phyloP scores from a whole-genome alignment of 2,329 filamentous ascomycete species.

The Plenodomus tracheiphilus region DNA sequence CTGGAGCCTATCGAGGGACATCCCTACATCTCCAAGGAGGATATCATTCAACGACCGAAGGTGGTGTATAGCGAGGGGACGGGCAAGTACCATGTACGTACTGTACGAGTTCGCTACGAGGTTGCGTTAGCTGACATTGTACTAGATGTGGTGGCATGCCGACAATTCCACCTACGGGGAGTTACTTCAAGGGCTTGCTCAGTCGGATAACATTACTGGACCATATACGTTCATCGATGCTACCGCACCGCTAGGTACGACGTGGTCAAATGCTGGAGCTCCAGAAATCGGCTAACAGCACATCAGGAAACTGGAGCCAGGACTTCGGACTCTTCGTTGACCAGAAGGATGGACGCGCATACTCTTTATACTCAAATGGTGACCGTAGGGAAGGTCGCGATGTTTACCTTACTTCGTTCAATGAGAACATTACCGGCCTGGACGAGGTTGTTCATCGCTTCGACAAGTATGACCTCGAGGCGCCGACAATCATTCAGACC shows the following conservation, averaged over 20 bases:
- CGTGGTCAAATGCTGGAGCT: background rate
- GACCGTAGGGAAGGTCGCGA: slow-evolving; percentile 60
- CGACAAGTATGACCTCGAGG: slow-evolving; percentile 63
- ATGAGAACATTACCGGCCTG: slow-evolving; percentile 56
- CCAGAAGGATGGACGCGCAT: slow-evolving; percentile 59
- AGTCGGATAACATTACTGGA: slow-evolving; percentile 56
- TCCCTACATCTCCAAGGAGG: slow-evolving; percentile 57
- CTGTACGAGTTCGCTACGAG: background rate
- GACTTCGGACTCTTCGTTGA: slow-evolving; percentile 66
- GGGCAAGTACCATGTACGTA: slow-evolving; percentile 59
- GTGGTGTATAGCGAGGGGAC: slow-evolving; percentile 61
- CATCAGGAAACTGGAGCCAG: slow-evolving; percentile 60
- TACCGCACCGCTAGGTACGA: slow-evolving; percentile 53
- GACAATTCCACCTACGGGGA: slow-evolving; percentile 61
- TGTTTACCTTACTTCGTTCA: slow-evolving; percentile 60
- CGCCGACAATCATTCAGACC: slow-evolving; percentile 63
- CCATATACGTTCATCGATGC: slow-evolving; percentile 61
- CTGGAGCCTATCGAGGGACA: slow-evolving; percentile 59
- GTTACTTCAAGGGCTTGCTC: slow-evolving; percentile 61
- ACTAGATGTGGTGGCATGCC: slow-evolving; percentile 63
- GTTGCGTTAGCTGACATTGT: background rate
- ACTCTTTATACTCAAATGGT: slow-evolving; percentile 64
- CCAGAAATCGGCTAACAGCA: background rate
- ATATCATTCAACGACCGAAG: slow-evolving; percentile 66
- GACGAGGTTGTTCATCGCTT: slow-evolving; percentile 59